phyloP scores from a whole-genome alignment of 176 grass and related monocot genomes.

The Cymbopogon citratus region DNA sequence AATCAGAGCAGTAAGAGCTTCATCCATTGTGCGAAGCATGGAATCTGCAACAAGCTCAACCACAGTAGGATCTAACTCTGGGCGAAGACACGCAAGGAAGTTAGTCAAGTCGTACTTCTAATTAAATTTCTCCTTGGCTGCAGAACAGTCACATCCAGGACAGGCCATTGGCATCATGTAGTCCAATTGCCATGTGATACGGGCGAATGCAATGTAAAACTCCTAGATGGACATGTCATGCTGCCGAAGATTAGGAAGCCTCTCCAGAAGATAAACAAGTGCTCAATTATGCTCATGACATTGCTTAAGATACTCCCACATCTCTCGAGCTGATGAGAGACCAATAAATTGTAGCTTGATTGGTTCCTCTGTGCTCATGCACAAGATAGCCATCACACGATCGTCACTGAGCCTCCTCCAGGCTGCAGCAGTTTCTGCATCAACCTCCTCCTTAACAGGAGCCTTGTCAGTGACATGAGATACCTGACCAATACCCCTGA shows the following conservation, averaged over 20 bases:
- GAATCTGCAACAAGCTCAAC: neutral
- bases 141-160: neutral
- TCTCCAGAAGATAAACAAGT: neutral
- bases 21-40: neutral
- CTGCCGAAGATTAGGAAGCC: neutral
- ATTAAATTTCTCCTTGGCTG: neutral
- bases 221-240: neutral
- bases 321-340: neutral
- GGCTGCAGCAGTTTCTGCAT: neutral
- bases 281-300: neutral
- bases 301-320: neutral
- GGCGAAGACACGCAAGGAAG: neutral
- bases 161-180: neutral
- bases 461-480: no score
- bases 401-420: neutral
- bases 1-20: neutral
- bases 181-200: neutral
- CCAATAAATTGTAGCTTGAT: neutral
- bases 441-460: neutral
- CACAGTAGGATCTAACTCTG: neutral
- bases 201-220: neutral
- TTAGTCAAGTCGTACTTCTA: neutral
- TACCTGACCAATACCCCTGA: neutral
- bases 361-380: neutral
- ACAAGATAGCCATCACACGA: neutral